These are phyloP conservation scores for Annulohypoxylon nitens DNA, from an alignment of 495 filamentous ascomycete species.

Conservation along the genomic window DNA sequence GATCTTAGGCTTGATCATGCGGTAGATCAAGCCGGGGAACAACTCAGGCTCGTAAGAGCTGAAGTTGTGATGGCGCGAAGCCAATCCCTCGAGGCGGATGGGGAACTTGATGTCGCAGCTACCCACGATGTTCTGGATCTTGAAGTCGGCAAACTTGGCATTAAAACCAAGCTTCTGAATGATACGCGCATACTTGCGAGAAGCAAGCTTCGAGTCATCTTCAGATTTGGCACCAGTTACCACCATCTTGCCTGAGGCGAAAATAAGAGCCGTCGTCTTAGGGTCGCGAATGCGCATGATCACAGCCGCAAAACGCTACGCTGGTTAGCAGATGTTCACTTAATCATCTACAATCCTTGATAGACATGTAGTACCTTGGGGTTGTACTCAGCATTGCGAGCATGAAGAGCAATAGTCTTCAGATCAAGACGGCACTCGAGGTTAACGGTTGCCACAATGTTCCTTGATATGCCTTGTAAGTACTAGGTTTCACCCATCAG, in stretches of 20 bases:
- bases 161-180: conserved; percentile 99
- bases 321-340: conserved; percentile 61
- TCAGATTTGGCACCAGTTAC: conserved; percentile 99
- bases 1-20: conserved; percentile 99
- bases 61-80: conserved; percentile 98
- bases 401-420: conserved; percentile 99
- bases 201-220: conserved; percentile 96
- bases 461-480: conserved; percentile 82
- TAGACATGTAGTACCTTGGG: conserved; percentile 77
- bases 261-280: conserved; percentile 98
- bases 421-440: conserved; percentile 97
- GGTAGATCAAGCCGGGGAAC: conserved; percentile 99
- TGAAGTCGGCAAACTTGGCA: conserved; percentile 99
- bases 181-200: conserved; percentile 97
- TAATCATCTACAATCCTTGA: conserved; percentile 44
- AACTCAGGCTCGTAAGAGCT: conserved; percentile 98
- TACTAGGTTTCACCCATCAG: conserved; percentile 54
- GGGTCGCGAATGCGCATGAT: conserved; percentile 99
- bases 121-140: conserved; percentile 99
- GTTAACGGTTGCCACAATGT: conserved; percentile 99
- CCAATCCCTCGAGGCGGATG: conserved; percentile 95
- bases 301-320: conserved; percentile 97
- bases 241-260: conserved; percentile 99
- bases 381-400: conserved; percentile 98
- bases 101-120: conserved; percentile 99